Evolutionary conservation across 2,329 filamentous ascomycete genomes (phyloP), one percentile per base, ranked within the genome.

Genomic region (Phoma sp.): DNA sequence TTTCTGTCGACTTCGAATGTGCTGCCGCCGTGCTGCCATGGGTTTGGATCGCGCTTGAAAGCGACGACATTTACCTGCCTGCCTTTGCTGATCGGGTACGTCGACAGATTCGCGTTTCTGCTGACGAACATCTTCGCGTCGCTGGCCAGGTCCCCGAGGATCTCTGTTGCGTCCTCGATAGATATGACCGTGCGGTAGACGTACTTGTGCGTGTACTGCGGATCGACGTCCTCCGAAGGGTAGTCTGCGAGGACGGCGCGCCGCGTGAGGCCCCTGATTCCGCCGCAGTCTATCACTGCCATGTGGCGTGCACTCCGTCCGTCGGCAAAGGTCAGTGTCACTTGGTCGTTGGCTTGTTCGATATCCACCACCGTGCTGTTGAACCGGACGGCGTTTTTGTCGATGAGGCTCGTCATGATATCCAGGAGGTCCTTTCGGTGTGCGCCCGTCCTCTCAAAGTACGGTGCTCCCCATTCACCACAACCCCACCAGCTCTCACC

Each of bases 341-440:
- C 76, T 32, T 64, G 69, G 0, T 70, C 75, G 6, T 76, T 55
- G 3, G 66, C 61, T 47, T 78, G 70, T 37, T 79, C 67, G 45
- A 70, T 57, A 6, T 21, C 43, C 1, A 22, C 49, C 1, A 70
- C 57, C n/a, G 61, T 57, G 31, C 66, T 69, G 38, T 61, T 60
- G 48, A 72, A 72, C 10, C 51, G 39, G 24, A 71, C 68, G 15
- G 49, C 52, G 6, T 61, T 51, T 12, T 35, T 33, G 1, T 60
- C 61, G 17, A 73, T 78, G 65, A 71, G 78, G 79, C 58, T 82
- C 74, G 61, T 83, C 75, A 80, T 76, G 38, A 78, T 76, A 31
- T 79, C 74, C 12, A 80, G 63, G 40, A 80, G 59, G 44, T 75
- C 75, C 43, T 70, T 76, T 25, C 77, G 67, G 55, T 80, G 78